Percentiles rank a stretch among this genome's conserved stretches.
phyloP scores from a whole-genome alignment of 352 stramenopile species.

The Peronospora belbahrii region DNA sequence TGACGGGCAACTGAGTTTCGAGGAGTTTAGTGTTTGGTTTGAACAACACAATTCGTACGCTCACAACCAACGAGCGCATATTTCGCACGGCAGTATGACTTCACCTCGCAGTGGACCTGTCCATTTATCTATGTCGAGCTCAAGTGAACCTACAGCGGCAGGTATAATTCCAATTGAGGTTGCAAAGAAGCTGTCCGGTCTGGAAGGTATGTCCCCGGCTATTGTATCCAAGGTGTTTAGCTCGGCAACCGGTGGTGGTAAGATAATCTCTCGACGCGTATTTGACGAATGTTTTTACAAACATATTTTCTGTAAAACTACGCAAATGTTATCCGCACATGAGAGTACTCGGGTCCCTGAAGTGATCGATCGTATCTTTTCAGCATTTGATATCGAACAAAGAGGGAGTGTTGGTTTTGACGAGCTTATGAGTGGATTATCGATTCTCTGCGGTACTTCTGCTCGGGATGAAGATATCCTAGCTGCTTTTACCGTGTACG shows the following conservation, averaged over 20 bases:
- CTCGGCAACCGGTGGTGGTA: slow-evolving; percentile 34
- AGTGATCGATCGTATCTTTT: slow-evolving; percentile 70
- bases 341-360: slow-evolving; percentile 57
- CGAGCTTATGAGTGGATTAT: slow-evolving; percentile 68
- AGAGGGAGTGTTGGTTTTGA: slow-evolving; percentile 71
- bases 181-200: slow-evolving; percentile 60
- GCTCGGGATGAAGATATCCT: slow-evolving; percentile 58
- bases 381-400: slow-evolving; percentile 64
- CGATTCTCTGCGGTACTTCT: slow-evolving; percentile 52
- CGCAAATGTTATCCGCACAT: slow-evolving; percentile 20
- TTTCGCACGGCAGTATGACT: slow-evolving; percentile 11
- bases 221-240: slow-evolving; percentile 54
- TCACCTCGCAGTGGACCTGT: slow-evolving; percentile 1
- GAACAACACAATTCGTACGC: slow-evolving; percentile 40
- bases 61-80: slow-evolving; percentile 3
- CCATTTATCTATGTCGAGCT: slow-evolving; percentile 14
- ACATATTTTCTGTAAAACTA: slow-evolving; percentile 38
- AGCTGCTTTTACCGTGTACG: slow-evolving; percentile 79
- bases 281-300: slow-evolving; percentile 78
- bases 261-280: slow-evolving; percentile 50
- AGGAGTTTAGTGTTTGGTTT: slow-evolving; percentile 76
- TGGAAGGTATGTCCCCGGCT: slow-evolving; percentile 54
- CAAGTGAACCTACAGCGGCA: slow-evolving; percentile 8
- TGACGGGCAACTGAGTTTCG: slow-evolving; percentile 70
- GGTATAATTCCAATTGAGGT: slow-evolving; percentile 51